These are phyloP conservation scores for Pyronema omphalodes DNA, from an alignment of 495 filamentous ascomycete species.

Conservation along the genomic window DNA sequence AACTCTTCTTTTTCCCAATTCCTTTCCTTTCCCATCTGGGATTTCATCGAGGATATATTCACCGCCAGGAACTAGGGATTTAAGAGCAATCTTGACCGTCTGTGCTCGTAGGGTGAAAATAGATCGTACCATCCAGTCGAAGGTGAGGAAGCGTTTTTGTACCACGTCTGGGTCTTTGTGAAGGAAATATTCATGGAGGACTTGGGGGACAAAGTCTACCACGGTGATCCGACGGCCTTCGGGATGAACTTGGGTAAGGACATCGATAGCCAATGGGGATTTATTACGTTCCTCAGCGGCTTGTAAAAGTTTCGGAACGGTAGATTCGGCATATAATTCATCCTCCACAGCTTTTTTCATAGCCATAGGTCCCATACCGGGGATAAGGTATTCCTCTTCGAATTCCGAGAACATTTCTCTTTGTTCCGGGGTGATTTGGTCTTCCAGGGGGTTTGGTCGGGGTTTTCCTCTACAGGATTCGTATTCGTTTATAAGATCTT, in stretches of 20 bases:
- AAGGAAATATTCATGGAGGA: conserved; percentile 6
- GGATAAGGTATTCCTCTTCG: background rate
- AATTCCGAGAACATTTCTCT: background rate
- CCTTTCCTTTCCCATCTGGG: conserved; percentile 13
- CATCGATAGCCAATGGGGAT: background rate
- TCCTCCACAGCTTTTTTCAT: background rate
- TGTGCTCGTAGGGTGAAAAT: conserved; percentile 11
- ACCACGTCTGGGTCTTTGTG: background rate
- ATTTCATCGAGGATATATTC: conserved; percentile 32
- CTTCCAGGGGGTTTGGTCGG: background rate
- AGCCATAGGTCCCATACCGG: background rate
- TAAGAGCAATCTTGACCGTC: conserved; percentile 2
- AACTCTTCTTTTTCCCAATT: conserved; percentile 22
- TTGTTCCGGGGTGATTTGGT: background rate
- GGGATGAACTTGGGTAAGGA: conserved; percentile 4
- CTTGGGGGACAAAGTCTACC: conserved; percentile 15
- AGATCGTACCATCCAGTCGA: conserved; percentile 13
- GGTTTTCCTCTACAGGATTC: background rate
- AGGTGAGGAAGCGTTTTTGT: conserved; percentile 6
- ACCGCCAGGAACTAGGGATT: conserved; percentile 12
- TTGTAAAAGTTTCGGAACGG: background rate
- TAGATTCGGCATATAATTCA: background rate
- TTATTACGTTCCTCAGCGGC: background rate
- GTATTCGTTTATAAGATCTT: too few relatives aligned
- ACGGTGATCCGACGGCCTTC: conserved; percentile 6